Conservation (phyloP, 352 stramenopile species). For the Pythium utonaiense region DNA sequence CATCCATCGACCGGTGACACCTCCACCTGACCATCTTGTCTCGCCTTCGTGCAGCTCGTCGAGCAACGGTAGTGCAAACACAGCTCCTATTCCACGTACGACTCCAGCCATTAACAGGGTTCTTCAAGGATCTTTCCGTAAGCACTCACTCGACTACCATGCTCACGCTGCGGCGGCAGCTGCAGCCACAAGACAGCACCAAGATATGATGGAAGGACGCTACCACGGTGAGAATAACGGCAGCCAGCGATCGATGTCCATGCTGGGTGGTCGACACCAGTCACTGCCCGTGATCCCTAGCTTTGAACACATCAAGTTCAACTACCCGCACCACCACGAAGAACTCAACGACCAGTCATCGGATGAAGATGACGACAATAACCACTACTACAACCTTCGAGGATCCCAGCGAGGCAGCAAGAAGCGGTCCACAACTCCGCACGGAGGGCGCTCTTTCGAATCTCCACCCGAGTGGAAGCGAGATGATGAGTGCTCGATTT, state of each 20-base stretch:
- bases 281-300: conserved; percentile 58
- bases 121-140: conserved; percentile 25
- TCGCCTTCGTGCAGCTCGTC: conserved; percentile 58
- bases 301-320: conserved; percentile 34
- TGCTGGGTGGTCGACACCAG: conserved; percentile 32
- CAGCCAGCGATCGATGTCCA: conserved; percentile 9
- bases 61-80: conserved; percentile 32
- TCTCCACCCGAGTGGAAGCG: conserved; percentile 69
- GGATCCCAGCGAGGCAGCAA: background rate
- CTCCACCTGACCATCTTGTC: conserved; percentile 43
- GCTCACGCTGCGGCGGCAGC: conserved; percentile 14
- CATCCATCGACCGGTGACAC: background rate
- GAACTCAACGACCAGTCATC: conserved; percentile 16
- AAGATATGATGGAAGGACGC: conserved; percentile 19
- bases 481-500: conserved; percentile 77
- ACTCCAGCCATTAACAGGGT: conserved; percentile 23
- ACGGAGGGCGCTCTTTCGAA: conserved; percentile 28
- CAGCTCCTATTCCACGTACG: conserved; percentile 6
- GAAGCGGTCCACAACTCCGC: background rate
- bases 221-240: background rate
- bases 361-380: conserved; percentile 26
- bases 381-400: conserved; percentile 1
- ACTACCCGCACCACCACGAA: background rate
- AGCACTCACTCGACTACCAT: conserved; percentile 39
- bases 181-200: conserved; percentile 18